Percentiles rank a stretch among this genome's conserved stretches.
These are phyloP conservation scores for Dioscorea cayenensis DNA, from an alignment of 116 monocot species.

Conservation along the genomic window DNA sequence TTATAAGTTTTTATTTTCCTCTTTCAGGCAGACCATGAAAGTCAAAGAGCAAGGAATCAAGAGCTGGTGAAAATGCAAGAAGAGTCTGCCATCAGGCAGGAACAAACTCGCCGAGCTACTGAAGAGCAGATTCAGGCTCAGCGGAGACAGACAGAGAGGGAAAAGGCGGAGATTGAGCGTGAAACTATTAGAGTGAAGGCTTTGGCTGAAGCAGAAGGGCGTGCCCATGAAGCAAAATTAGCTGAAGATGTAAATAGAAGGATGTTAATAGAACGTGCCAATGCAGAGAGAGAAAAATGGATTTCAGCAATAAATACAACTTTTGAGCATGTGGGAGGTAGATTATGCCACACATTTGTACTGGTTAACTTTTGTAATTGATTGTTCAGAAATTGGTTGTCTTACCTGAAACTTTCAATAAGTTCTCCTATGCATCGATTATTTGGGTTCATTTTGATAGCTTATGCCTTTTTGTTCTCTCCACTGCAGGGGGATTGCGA, in stretches of 20 bases:
- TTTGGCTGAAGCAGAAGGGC: slow-evolving; percentile 66
- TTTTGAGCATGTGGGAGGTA: slow-evolving; percentile 74
- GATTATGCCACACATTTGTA: too few species aligned
- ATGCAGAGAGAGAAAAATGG: slow-evolving; percentile 77
- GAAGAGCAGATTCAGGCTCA: slow-evolving; percentile 72
- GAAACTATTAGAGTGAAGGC: slow-evolving; percentile 47
- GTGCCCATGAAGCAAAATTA: slow-evolving; percentile 51
- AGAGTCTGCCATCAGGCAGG: slow-evolving; percentile 60
- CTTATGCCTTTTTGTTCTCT: not conserved
- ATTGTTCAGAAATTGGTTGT: too few species aligned
- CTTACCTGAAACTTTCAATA: too few species aligned
- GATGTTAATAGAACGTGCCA: slow-evolving; percentile 50
- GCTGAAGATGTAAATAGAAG: slow-evolving; percentile 65
- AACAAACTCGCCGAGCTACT: slow-evolving; percentile 56
- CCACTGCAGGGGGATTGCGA: slow-evolving; percentile 4
- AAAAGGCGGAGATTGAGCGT: slow-evolving; percentile 60
- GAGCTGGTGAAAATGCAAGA: slow-evolving; percentile 83
- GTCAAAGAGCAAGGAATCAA: slow-evolving; percentile 64
- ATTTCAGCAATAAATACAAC: slow-evolving; percentile 66
- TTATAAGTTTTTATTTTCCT: slow-evolving; percentile 6
- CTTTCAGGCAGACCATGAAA: slow-evolving; percentile 63
- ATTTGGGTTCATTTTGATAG: not conserved
- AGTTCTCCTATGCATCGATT: too few species aligned
- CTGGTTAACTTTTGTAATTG: too few species aligned
- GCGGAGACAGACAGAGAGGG: slow-evolving; percentile 52